Evolutionary conservation across 768 basidiomycete genomes (phyloP), one percentile per base, ranked within the genome.

Genomic region (Artomyces pyxidatus): DNA sequence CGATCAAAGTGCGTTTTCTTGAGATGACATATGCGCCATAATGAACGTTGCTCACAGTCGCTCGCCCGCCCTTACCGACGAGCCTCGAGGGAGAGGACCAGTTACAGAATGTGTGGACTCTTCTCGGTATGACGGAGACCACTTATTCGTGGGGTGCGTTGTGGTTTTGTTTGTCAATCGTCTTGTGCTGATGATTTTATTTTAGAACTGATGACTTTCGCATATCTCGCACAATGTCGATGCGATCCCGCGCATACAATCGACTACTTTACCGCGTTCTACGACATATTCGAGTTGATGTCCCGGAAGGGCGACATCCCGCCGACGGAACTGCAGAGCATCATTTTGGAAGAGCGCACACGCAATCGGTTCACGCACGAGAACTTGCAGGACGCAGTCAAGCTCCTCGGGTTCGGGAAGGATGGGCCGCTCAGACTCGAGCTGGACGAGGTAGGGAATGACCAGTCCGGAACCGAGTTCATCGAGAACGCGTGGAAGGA

Each of bases 161-260:
- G 1, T 28, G 48, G 19, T 17, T 1, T 22, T 17, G 16, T 38
- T 44, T 25, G 35, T 25, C 42, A 6, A 32, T 12, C 37, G 25
- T 5, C 12, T 21, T 16, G 19, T 5, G 26, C 12, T 14, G 11
- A 29, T 52, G 17, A 51, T 40, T 41, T 39, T 35, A 22, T 29
- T 23, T 17, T 55, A 91, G 88, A 85, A 21, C 68, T 88, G 11
- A 72, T 92, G 46, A 69, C 70, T n/a, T 90, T 88, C 61, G 87
- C 81, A 1, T 92, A 91, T 58, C 65, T 82, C 48, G 82, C 86
- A 0, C 87, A 91, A 63, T 85, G 80, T 59, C 83, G 87, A 51
- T 92, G 89, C 63, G 81, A 90, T 58, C 86, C 87, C 26, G 68
- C 64, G 3, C 66, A 71, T 30, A 89, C 87, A 0, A 55, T 78